Base-by-base conservation (phyloP, 257 asterid species). In the Nicotiana knightiana region DNA sequence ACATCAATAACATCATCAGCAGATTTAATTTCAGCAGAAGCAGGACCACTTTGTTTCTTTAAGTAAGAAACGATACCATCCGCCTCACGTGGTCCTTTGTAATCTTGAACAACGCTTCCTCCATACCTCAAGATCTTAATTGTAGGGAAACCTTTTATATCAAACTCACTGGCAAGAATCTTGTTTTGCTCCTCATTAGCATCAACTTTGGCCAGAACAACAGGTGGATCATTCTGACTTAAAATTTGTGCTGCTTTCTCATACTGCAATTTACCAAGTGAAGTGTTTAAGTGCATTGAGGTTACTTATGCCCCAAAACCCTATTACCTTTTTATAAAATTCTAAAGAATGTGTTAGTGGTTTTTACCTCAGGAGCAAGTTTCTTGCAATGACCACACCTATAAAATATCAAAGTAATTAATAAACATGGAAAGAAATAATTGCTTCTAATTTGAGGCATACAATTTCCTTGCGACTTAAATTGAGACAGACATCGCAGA, bases 31-130 rank as follows among this genome's bases (percentile, higher is more conserved):
- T 92, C 93, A 73, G 55, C 24, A 11, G 97, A 89, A 18, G 99
- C 97, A 68, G 98, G 99, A 46, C 98, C 99, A 85, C 93, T 90
- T 85, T 93, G 96, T 85, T 91, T 95, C 85, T 87, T 91, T 82
- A 95, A 82, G 65, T 90, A 91, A 76, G 86, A 51, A 39, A 90
- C 93, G 76, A 95, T 95, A 17, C 99, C 99, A 61, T 95, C 97
- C 0, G 97, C 97, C 58, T 92, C 98, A 43, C 96, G 91, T 79
- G 99, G 97, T 77, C 99, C 99, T 88, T 92, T 93, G 87, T 89
- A 95, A 2, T 95, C 99, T 83, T 93, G 97, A 86, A 89, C 88
- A 73, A 86, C 79, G 54, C 94, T 90, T 9, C 97, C 99, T 81
- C 98, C 98, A 63, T 89, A 88, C 76, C 98, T 92, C 82, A 95